Evolutionary conservation across 169 alveolate genomes (phyloP).

Genomic region (Perkinsus olseni): DNA sequence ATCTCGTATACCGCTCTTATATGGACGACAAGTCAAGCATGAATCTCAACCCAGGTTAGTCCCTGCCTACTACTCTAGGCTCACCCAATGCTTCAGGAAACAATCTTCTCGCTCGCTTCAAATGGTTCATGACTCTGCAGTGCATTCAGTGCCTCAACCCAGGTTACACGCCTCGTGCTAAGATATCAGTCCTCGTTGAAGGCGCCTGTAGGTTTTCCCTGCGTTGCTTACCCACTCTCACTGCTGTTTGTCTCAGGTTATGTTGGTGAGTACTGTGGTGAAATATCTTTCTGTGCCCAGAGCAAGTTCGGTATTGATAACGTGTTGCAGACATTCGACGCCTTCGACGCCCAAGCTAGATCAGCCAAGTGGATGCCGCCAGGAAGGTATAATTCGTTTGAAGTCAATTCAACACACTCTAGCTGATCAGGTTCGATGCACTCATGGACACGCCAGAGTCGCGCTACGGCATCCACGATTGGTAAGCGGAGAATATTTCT

Average conservation of each 20-base stretch:
- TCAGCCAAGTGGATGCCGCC: background rate
- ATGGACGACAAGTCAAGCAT: background rate
- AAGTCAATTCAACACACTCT: background rate
- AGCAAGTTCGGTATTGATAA: background rate
- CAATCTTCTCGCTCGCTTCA: background rate
- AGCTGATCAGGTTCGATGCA: background rate
- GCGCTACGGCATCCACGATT: background rate
- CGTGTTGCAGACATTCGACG: background rate
- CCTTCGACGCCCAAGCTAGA: background rate
- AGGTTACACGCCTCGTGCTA: background rate
- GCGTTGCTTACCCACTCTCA: background rate
- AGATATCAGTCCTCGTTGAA: background rate
- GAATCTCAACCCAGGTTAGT: background rate
- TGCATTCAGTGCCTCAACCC: background rate
- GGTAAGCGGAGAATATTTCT: background rate
- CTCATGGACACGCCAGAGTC: background rate
- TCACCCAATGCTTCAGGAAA: background rate
- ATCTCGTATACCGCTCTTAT: background rate
- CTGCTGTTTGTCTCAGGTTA: background rate
- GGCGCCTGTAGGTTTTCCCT: background rate
- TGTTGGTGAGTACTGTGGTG: background rate
- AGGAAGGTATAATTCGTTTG: background rate
- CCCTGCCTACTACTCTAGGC: background rate
- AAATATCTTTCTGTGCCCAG: background rate
- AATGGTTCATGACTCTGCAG: background rate